These are phyloP conservation scores for Macadamia tetraphylla DNA, from an alignment of 164 flowering plant species.

Conservation along the genomic window DNA sequence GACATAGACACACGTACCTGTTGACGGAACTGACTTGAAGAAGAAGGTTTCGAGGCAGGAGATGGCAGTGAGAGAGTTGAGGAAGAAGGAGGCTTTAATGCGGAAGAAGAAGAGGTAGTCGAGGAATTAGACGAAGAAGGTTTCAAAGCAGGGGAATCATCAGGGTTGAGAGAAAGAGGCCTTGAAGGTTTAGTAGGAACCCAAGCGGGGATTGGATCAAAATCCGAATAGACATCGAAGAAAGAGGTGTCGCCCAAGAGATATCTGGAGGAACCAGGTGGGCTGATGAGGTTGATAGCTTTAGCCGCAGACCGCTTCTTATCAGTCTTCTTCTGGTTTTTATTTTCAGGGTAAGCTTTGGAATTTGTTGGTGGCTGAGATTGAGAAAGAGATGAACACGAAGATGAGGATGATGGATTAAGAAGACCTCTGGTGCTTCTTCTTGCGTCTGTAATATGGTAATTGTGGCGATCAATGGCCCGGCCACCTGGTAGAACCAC, in stretches of 20 bases:
- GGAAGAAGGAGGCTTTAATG: slow-evolving; percentile 12
- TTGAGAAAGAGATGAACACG: slow-evolving; percentile 13
- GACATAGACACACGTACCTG: too few species aligned
- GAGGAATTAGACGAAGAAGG: slow-evolving; percentile 25
- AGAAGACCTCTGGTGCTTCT: slow-evolving; percentile 3
- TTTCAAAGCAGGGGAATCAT: slow-evolving; percentile 27
- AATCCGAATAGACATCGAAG: slow-evolving; percentile 29
- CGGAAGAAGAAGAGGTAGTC: slow-evolving; percentile 29
- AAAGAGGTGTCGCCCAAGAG: slow-evolving; percentile 40
- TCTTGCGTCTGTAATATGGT: slow-evolving; percentile 19
- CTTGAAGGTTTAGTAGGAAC: slow-evolving; percentile 18
- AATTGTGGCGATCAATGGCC: slow-evolving; percentile 28
- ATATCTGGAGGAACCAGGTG: slow-evolving; percentile 48
- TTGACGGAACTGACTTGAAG: not conserved
- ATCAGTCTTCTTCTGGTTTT: slow-evolving; percentile 12
- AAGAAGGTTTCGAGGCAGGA: too few species aligned
- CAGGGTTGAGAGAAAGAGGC: not conserved
- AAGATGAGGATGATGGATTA: slow-evolving; percentile 11
- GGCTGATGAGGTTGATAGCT: slow-evolving; percentile 23
- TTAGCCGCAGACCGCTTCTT: slow-evolving; percentile 27
- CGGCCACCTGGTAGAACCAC: slow-evolving; percentile 34
- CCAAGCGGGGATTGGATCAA: slow-evolving; percentile 24
- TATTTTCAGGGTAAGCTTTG: slow-evolving; percentile 21
- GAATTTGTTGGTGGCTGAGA: slow-evolving; percentile 45
- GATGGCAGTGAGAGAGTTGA: not conserved